Percentiles rank a stretch among this genome's conserved stretches.
Evolutionary conservation across 345 rosid species (phyloP).

Genomic region (Hirschfeldia incana): DNA sequence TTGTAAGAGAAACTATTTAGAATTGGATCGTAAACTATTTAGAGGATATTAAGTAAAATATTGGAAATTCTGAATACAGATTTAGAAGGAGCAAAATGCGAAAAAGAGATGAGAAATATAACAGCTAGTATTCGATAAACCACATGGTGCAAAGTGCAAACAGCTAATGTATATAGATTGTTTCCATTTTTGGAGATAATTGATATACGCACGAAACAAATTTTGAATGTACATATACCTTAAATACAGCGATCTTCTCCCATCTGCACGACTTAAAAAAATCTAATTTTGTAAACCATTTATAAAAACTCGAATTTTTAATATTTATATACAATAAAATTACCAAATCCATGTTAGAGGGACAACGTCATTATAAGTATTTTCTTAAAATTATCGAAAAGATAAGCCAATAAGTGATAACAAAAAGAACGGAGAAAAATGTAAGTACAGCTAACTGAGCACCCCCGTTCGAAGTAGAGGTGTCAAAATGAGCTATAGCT

Average conservation of each 20-base stretch:
- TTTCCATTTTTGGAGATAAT: neutral
- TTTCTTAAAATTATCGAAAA: no score
- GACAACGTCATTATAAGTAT: neutral
- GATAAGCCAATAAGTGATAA: no score
- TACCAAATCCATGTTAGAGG: neutral
- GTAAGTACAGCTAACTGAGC: no score
- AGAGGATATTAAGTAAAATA: neutral
- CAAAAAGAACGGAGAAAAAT: no score
- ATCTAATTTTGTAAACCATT: neutral
- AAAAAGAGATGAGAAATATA: constrained; percentile 2
- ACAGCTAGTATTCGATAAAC: constrained; percentile 29
- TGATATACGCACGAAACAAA: neutral
- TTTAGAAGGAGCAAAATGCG: constrained; percentile 2
- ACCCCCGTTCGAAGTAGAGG: no score
- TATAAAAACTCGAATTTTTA: neutral
- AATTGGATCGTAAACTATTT: neutral
- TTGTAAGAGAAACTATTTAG: neutral
- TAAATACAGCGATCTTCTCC: constrained; percentile 1
- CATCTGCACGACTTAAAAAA: neutral
- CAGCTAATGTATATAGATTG: constrained; percentile 23
- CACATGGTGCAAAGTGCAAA: neutral
- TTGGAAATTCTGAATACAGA: neutral
- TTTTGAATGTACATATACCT: constrained; percentile 9
- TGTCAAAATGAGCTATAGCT: no score
- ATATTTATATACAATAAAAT: neutral